These are phyloP conservation scores for Penicillium sp. DNA, from an alignment of 2,329 filamentous ascomycete genomes.

Conservation along the genomic window DNA sequence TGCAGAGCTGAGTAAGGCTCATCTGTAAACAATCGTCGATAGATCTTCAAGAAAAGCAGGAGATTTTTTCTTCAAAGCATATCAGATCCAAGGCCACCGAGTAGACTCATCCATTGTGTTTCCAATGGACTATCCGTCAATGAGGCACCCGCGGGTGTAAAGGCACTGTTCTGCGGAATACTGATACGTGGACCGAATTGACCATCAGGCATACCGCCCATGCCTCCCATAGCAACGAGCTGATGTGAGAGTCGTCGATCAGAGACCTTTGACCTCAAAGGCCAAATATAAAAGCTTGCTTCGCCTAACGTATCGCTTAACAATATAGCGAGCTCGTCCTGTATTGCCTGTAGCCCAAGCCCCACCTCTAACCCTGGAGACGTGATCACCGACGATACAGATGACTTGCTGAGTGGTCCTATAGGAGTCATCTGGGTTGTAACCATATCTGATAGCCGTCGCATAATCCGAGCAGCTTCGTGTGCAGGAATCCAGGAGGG, in stretches of 20 bases:
- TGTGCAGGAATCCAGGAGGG: background rate
- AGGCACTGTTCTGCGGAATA: background rate
- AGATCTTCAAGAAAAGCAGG: background rate
- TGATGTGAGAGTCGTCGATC: background rate
- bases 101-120: slow-evolving; percentile 8
- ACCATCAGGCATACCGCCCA: background rate
- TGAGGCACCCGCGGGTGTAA: background rate
- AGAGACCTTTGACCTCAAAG: background rate
- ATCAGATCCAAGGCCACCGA: slow-evolving; percentile 13
- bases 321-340: background rate
- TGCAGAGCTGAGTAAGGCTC: background rate
- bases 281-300: slow-evolving; percentile 2
- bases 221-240: background rate
- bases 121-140: background rate
- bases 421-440: background rate
- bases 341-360: background rate
- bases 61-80: slow-evolving; percentile 5
- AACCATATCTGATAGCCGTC: background rate
- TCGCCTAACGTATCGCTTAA: background rate
- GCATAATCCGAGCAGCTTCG: background rate
- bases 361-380: background rate
- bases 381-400: background rate
- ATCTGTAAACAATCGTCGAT: background rate
- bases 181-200: background rate
- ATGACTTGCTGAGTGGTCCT: background rate